Evolutionary conservation across 2,329 filamentous ascomycete species (phyloP).

Genomic region (Monosporascus sp.): DNA sequence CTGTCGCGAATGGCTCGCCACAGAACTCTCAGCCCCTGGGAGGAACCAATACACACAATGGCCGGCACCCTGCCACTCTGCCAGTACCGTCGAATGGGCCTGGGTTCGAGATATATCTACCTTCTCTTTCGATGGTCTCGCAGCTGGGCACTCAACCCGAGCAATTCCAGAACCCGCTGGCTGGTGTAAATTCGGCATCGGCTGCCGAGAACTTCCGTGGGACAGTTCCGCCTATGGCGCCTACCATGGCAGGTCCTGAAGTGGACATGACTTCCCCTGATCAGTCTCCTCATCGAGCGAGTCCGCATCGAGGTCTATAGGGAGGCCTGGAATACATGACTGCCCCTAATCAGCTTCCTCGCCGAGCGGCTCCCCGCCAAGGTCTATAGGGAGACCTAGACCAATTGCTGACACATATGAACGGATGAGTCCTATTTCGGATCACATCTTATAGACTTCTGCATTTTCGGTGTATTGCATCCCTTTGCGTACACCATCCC

Average conservation of each 20-base stretch:
- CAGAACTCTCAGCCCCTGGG: conserved; percentile 10
- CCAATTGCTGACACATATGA: background rate
- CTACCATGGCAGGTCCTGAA: conserved; percentile 14
- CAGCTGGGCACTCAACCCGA: conserved; percentile 10
- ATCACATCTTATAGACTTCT: conserved; percentile 13
- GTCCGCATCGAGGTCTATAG: conserved; percentile 20
- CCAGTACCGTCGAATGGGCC: conserved; percentile 7
- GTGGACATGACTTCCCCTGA: conserved; percentile 13
- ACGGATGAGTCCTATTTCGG: conserved; percentile 1
- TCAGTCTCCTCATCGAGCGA: conserved; percentile 12
- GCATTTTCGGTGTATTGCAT: conserved; percentile 6
- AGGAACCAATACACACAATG: conserved; percentile 10
- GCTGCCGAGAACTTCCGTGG: conserved; percentile 10
- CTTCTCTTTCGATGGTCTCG: conserved; percentile 10
- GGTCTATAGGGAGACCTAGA: conserved; percentile 13
- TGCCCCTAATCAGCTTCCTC: conserved; percentile 8
- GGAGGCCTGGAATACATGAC: background rate
- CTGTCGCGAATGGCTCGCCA: conserved; percentile 10
- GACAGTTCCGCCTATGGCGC: conserved; percentile 10
- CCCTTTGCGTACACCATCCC: background rate
- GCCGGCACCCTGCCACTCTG: conserved; percentile 8
- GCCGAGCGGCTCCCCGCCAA: conserved; percentile 16
- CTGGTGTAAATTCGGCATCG: conserved; percentile 1
- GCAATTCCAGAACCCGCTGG: conserved; percentile 12
- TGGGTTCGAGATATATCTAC: conserved; percentile 6